A percentile compares a stretch with the other conserved stretches of the same genome.
These are phyloP conservation scores for Glebionis coronaria DNA, from an alignment of 129 eudicot species.

Conservation along the genomic window DNA sequence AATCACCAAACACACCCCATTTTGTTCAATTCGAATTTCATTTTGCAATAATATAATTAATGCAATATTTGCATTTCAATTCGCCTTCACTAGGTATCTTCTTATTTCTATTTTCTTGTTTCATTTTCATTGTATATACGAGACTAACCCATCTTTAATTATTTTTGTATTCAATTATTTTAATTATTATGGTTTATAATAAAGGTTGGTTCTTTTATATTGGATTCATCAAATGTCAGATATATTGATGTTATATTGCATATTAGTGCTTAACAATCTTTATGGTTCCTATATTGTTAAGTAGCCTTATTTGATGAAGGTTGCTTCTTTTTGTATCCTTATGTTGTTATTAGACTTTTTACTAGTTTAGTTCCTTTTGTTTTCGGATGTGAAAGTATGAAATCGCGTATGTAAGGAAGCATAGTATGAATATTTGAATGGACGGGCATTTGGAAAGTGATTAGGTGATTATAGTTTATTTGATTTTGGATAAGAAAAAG, in stretches of 20 bases:
- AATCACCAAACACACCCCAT: neutral
- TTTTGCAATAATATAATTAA: slow-evolving; percentile 5
- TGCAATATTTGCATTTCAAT: slow-evolving; percentile 29
- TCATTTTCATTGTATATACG: neutral
- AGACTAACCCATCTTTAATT: neutral
- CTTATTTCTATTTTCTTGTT: slow-evolving; percentile 8
- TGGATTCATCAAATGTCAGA: slow-evolving; percentile 1
- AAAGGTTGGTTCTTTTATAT: neutral
- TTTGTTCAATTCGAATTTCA: neutral
- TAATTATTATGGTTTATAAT: slow-evolving; percentile 1
- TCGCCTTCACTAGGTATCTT: slow-evolving; percentile 24
- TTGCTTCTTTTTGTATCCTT: neutral
- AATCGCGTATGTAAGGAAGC: too few relatives aligned
- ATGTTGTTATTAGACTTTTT: too few relatives aligned
- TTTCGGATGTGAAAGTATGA: too few relatives aligned
- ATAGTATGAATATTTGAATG: too few relatives aligned
- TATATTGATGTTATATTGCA: neutral
- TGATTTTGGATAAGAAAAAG: neutral
- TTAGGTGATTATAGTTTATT: too few relatives aligned
- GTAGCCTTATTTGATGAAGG: neutral
- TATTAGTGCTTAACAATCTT: neutral
- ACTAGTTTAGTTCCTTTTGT: too few relatives aligned
- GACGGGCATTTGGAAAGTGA: too few relatives aligned
- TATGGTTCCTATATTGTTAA: neutral
- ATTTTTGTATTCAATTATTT: slow-evolving; percentile 1